Evolutionary conservation across 2,329 filamentous ascomycete species (phyloP), one percentile per base, ranked within the genome.

Genomic region (Zymoseptoria tritici): DNA sequence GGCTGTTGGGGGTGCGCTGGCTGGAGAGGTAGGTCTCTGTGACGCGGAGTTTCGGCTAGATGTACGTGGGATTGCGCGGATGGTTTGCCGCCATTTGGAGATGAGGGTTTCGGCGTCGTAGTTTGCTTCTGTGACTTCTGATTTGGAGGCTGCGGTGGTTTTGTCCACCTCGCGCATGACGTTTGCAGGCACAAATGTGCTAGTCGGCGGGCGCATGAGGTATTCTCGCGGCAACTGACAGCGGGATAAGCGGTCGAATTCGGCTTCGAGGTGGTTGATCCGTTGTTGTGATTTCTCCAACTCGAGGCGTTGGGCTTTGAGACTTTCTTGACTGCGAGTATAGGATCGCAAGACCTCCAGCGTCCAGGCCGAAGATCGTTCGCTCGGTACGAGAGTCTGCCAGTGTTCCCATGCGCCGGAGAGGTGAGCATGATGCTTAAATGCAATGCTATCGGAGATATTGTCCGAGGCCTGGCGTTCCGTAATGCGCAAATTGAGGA

Each of bases 361-460:
- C 57, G 75, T 75, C 79, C 79, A 81, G 29, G 71, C 73, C 36
- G 76, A 73, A 53, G 76, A 72, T 54, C 74, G 70, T 51, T 78
- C 74, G 26, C 72, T 64, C n/a, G 79, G 76, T 0, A 85, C 75
- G 24, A 94, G 78, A 1, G 79, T 78, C 56, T 83, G 83, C 92
- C 92, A 97, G 50, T 90, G 87, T 6, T 82, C 80, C 71, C 86
- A 96, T 0, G 90, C 86, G 13, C 86, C 84, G n/a, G 88, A 83
- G 5, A 96, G 74, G 71, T 97, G 93, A 60, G 88, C 82, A 49
- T 83, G 79, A 31, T 92, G 83, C 65, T 88, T 85, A 56, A 85
- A 83, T 63, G 91, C 86, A 55, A 93, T 64, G 80, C 83, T 50
- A 79, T 88, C 62, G 77, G 74, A 71, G 63, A 74, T 53, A 60